phyloP scores from a whole-genome alignment of 129 eudicot species.

The Ambrosia trifida region DNA sequence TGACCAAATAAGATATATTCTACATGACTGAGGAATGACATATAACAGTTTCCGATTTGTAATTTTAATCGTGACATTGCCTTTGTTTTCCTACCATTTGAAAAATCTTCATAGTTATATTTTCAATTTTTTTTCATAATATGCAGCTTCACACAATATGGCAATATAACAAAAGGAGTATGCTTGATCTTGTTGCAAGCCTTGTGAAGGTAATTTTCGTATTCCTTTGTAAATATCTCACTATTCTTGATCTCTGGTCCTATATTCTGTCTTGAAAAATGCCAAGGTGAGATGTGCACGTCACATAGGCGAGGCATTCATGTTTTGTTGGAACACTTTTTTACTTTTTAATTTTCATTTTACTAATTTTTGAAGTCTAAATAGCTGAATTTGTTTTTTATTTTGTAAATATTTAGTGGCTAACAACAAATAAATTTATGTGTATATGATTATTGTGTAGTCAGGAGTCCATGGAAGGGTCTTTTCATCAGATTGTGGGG shows the following conservation, averaged over 20 bases:
- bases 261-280: not conserved
- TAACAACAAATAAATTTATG: not conserved
- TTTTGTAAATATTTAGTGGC: not conserved
- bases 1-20: slow-evolving; percentile 6
- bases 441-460: slow-evolving; percentile 33
- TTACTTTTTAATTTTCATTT: not conserved
- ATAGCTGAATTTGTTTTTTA: not conserved
- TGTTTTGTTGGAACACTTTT: not conserved
- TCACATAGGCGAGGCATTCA: too few species aligned
- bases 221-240: not conserved
- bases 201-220: slow-evolving; percentile 64
- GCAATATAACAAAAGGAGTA: slow-evolving; percentile 77
- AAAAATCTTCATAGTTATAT: not conserved
- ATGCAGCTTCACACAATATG: slow-evolving; percentile 76
- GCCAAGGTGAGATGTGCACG: too few species aligned
- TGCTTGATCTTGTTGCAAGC: slow-evolving; percentile 88
- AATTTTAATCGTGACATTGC: not conserved
- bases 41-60: slow-evolving; percentile 9
- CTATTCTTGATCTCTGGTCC: slow-evolving; percentile 8
- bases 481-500: slow-evolving; percentile 71
- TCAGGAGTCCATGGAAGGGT: slow-evolving; percentile 88
- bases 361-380: not conserved
- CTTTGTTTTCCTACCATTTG: slow-evolving; percentile 10
- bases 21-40: slow-evolving; percentile 3
- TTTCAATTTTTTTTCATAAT: slow-evolving; percentile 13